These are phyloP conservation scores for Bolboschoenoplectus hybrid DNA, from an alignment of 202 grass and related monocot species.

Conservation along the genomic window DNA sequence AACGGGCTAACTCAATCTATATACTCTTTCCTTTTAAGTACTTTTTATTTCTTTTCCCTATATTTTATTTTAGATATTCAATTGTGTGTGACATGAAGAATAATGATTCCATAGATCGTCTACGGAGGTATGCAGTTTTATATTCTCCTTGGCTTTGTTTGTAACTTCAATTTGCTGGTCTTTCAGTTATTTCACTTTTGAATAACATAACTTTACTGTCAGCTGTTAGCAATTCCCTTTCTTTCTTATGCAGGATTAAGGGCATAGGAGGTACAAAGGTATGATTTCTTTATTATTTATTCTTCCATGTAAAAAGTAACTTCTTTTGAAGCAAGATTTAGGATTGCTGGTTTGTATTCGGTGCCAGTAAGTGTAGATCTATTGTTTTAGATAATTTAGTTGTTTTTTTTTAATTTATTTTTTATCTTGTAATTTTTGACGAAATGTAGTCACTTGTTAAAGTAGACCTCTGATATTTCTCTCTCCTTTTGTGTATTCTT, in stretches of 20 bases:
- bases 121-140: conserved; percentile 57
- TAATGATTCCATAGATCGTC: conserved; percentile 75
- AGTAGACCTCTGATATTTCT: neutral
- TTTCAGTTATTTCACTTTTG: conserved; percentile 6
- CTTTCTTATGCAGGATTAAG: conserved; percentile 71
- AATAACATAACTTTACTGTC: conserved; percentile 6
- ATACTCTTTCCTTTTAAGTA: neutral
- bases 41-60: neutral
- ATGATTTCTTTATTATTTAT: conserved; percentile 41
- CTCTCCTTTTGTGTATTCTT: neutral
- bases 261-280: conserved; percentile 82
- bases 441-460: neutral
- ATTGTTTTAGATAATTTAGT: neutral
- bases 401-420: neutral
- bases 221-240: conserved; percentile 19
- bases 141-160: neutral
- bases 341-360: conserved; percentile 13
- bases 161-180: neutral
- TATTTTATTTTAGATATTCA: conserved; percentile 60
- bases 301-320: conserved; percentile 22
- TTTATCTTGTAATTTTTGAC: neutral
- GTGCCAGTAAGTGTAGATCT: neutral
- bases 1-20: neutral
- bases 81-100: conserved; percentile 85
- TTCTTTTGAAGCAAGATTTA: conserved; percentile 7